Conservation (phyloP, 768 basidiomycete genomes). For the Sporobolomyces pararoseus region DNA sequence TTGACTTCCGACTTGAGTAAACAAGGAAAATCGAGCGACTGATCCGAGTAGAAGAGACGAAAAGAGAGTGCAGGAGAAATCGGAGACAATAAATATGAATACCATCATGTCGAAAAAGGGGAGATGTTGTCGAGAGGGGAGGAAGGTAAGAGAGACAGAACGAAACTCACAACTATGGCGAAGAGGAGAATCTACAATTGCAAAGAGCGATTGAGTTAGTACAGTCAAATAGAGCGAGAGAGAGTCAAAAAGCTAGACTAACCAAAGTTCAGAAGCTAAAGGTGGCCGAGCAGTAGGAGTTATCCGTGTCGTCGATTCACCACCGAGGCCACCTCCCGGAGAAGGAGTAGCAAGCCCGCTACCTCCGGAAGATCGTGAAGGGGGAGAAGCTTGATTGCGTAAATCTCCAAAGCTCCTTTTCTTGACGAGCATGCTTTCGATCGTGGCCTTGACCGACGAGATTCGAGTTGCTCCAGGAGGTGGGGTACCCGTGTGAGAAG, state of each 20-base stretch:
- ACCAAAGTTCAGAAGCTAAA: background rate
- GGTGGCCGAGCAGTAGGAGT: conserved; percentile 44
- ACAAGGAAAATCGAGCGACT: conserved; percentile 6
- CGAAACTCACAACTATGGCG: too few relatives aligned
- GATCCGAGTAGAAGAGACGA: background rate
- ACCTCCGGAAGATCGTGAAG: background rate
- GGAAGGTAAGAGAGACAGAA: background rate
- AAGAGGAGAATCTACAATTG: too few relatives aligned
- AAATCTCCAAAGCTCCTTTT: conserved; percentile 24
- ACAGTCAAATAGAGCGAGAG: too few relatives aligned
- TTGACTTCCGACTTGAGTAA: conserved; percentile 18
- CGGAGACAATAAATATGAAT: conserved; percentile 43
- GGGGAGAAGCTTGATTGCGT: background rate
- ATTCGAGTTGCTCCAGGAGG: conserved; percentile 41
- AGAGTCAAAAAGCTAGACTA: background rate
- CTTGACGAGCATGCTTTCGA: conserved; percentile 47
- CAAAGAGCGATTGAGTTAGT: too few relatives aligned
- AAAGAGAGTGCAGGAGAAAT: background rate
- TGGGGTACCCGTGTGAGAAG: conserved; percentile 20
- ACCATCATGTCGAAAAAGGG: conserved; percentile 26
- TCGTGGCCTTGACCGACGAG: conserved; percentile 48
- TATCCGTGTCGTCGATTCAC: conserved; percentile 23
- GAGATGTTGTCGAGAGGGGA: background rate
- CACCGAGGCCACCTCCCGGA: background rate
- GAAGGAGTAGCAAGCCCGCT: background rate